phyloP scores from a whole-genome alignment of 345 rosid species.

The Euphorbia tirucalli region DNA sequence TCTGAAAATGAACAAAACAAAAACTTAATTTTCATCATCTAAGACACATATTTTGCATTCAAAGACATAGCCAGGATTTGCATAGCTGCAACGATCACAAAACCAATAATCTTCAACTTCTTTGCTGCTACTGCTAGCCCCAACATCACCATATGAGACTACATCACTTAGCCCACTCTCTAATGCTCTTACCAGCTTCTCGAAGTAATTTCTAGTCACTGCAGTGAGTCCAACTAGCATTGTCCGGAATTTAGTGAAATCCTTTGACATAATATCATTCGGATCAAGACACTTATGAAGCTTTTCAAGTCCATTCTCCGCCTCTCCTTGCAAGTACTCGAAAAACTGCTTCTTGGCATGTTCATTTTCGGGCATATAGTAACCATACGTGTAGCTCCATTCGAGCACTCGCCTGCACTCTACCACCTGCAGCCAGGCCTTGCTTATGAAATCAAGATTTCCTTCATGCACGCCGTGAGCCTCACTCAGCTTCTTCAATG shows the following conservation, averaged over 20 bases:
- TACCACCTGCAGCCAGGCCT: constrained; percentile 37
- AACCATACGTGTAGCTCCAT: constrained; percentile 44
- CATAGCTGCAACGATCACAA: no score
- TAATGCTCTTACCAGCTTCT: constrained; percentile 34
- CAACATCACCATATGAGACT: neutral
- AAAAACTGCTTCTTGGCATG: constrained; percentile 30
- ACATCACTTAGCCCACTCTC: constrained; percentile 42
- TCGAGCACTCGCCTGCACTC: constrained; percentile 34
- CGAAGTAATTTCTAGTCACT: constrained; percentile 29
- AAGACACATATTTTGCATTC: constrained; percentile 16
- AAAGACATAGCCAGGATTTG: no score
- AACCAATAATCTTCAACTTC: constrained; percentile 13
- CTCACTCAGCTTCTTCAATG: constrained; percentile 10
- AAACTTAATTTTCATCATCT: neutral
- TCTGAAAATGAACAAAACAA: no score
- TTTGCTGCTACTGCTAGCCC: constrained; percentile 1
- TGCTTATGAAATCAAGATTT: constrained; percentile 21
- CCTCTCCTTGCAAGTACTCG: constrained; percentile 44
- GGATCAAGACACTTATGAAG: constrained; percentile 27
- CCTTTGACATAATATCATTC: neutral
- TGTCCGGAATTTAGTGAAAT: constrained; percentile 18
- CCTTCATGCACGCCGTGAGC: neutral
- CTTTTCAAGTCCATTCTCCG: constrained; percentile 32
- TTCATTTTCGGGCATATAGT: constrained; percentile 19
- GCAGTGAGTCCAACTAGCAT: constrained; percentile 20